phyloP scores from a whole-genome alignment of 2,329 filamentous ascomycete species.

The Dichotomopilus funicola region DNA sequence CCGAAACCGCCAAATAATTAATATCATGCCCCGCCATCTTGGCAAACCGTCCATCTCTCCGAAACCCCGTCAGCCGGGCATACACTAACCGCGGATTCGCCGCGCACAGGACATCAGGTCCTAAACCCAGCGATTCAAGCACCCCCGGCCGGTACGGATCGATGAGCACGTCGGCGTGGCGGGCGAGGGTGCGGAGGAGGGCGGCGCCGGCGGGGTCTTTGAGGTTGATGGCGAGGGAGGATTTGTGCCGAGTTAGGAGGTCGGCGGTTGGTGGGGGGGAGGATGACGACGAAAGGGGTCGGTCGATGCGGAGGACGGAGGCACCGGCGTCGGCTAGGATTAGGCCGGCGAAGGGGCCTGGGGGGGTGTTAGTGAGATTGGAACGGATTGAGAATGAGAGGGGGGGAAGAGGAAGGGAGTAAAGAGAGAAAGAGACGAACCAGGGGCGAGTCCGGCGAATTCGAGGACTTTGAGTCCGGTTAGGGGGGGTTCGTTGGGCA shows the following conservation, averaged over 20 bases:
- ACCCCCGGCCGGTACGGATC: constrained; percentile 92
- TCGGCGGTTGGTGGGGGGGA: constrained; percentile 49
- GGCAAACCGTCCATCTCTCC: constrained; percentile 77
- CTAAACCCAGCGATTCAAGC: constrained; percentile 75
- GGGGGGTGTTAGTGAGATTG: constrained; percentile 8
- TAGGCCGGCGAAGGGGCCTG: constrained; percentile 82
- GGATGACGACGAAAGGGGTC: constrained; percentile 39
- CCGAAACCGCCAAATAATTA: constrained; percentile 88
- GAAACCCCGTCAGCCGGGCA: constrained; percentile 82
- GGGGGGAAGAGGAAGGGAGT: background rate
- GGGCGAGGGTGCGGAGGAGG: constrained; percentile 60
- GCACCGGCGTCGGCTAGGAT: constrained; percentile 87
- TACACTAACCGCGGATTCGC: constrained; percentile 73
- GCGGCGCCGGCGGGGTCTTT: constrained; percentile 58
- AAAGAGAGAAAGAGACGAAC: constrained; percentile 32
- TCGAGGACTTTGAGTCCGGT: constrained; percentile 52
- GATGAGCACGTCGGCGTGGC: constrained; percentile 69
- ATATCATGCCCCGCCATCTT: constrained; percentile 93
- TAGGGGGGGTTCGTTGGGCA: constrained; percentile 37
- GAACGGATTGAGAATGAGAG: background rate
- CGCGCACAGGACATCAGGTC: constrained; percentile 59
- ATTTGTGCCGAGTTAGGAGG: constrained; percentile 72
- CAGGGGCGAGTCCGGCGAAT: constrained; percentile 57
- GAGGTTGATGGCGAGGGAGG: constrained; percentile 72
- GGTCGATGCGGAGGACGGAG: constrained; percentile 80